phyloP scores from a whole-genome alignment of 176 grass and related monocot species.

The barley (Hordeum vulgare) region DNA sequence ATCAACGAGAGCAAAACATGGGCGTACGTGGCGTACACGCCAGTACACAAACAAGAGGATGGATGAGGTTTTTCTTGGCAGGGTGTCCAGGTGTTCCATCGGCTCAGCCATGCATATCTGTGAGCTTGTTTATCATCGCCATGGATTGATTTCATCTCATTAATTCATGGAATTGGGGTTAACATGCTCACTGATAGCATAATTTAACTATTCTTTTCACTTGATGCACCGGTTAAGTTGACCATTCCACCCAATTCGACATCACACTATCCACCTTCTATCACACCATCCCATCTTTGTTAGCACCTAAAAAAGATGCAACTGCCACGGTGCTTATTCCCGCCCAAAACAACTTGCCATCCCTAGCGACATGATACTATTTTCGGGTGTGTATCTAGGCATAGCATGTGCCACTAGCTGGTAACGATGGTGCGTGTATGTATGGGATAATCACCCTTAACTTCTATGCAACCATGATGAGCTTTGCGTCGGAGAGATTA shows the following conservation, averaged over 20 bases:
- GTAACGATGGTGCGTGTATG: no score
- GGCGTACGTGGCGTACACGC: background rate
- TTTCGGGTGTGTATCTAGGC: background rate
- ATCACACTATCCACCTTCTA: background rate
- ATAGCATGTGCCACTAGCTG: no score
- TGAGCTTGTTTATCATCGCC: background rate
- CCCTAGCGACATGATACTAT: background rate
- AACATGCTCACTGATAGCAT: background rate
- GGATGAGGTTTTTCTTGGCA: background rate
- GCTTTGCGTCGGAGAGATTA: no score
- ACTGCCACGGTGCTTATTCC: background rate
- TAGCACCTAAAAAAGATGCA: background rate
- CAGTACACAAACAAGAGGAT: background rate
- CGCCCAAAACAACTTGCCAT: background rate
- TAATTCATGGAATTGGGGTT: background rate
- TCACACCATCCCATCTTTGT: background rate
- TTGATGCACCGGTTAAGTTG: background rate
- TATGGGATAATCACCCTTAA: no score
- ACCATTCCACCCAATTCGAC: background rate
- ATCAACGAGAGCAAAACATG: background rate
- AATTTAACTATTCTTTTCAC: background rate
- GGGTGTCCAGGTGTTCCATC: background rate
- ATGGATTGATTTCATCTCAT: no score
- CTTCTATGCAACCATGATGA: no score
- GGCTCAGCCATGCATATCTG: background rate